Evolutionary conservation across 2,329 filamentous ascomycete genomes (phyloP), one percentile per base, ranked within the genome.

Genomic region (Paraconiothyrium sp.): DNA sequence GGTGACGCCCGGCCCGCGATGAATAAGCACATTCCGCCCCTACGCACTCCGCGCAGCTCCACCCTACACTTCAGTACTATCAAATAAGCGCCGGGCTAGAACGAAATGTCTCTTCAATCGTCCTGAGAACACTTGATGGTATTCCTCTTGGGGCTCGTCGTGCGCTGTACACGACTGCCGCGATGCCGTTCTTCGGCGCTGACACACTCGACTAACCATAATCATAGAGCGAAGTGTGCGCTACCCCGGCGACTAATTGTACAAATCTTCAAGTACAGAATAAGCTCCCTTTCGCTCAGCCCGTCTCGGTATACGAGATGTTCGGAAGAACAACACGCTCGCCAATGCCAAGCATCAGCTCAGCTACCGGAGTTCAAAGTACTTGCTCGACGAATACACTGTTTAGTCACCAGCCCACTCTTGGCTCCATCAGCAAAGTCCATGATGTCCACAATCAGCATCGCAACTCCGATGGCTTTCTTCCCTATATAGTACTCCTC

Each of bases 271-370:
- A 13, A 51, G 32, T 16, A 34, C 2, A 37, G 11, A 11, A 14
- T 2, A 37, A 9, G 20, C 20, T 20, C 35, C 13, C 2, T 22
- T 10, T 37, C 30, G n/a, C 48, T 37, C 13, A 37, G 39, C 14
- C 13, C 14, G 32, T 51, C 49, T 52, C 20, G 27, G 49, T 9
- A 16, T 24, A 52, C 34, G 49, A 39, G 10, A 16, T 13, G 27
- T 16, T 41, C 49, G n/a, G n/a, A 16, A 3, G n/a, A 20, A 16
- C 16, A 13, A 14, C n/a, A 3, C 20, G 32, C 20, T 27, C 22
- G 34, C 49, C 34, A 20, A 51, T 37, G 49, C 49, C 49, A 51
- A 51, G 49, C 49, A 11, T 51, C 49, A 39, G 49, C 49, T 51
- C 49, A 22, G 34, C 49, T 52, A 37, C 34, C 34, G 49, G 49